Conservation (phyloP, 352 stramenopile species). For the Phytophthora podocarpi region DNA sequence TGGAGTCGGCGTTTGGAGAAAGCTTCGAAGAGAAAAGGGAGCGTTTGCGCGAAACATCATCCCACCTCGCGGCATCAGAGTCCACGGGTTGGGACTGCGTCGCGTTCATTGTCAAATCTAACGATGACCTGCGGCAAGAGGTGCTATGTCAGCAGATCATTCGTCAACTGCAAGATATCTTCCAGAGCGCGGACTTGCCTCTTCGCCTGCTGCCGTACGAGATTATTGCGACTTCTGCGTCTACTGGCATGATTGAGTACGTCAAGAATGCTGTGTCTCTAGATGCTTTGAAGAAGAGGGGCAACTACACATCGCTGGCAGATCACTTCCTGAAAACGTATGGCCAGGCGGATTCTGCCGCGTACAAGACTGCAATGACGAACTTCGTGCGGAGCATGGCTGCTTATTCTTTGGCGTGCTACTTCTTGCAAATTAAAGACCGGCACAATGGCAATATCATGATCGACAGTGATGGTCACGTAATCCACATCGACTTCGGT, state of each 20-base stretch:
- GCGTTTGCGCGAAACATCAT: slow-evolving; percentile 64
- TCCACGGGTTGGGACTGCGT: slow-evolving; percentile 70
- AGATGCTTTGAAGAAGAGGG: slow-evolving; percentile 94
- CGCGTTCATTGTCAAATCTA: slow-evolving; percentile 98
- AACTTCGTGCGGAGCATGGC: slow-evolving; percentile 98
- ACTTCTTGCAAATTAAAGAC: slow-evolving; percentile 99
- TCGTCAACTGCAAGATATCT: slow-evolving; percentile 95
- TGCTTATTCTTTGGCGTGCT: slow-evolving; percentile 98
- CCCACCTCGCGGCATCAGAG: slow-evolving; percentile 33
- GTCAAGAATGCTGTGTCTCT: slow-evolving; percentile 97
- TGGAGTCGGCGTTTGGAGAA: slow-evolving; percentile 83
- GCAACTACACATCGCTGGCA: slow-evolving; percentile 85
- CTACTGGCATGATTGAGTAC: slow-evolving; percentile 97
- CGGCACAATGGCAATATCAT: slow-evolving; percentile 99
- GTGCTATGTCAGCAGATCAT: slow-evolving; percentile 98
- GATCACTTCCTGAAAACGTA: slow-evolving; percentile 95
- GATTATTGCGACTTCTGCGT: slow-evolving; percentile 95
- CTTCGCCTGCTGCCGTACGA: slow-evolving; percentile 95
- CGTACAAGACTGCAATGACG: slow-evolving; percentile 94
- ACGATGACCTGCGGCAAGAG: slow-evolving; percentile 98
- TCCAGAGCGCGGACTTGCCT: slow-evolving; percentile 93
- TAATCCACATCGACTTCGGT: slow-evolving; percentile 99
- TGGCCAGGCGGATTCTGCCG: slow-evolving; percentile 69
- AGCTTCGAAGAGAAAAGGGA: slow-evolving; percentile 83
- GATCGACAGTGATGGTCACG: slow-evolving; percentile 96